Base-by-base conservation (phyloP, 2,329 filamentous ascomycete genomes). In the Fusarium buxicola region DNA sequence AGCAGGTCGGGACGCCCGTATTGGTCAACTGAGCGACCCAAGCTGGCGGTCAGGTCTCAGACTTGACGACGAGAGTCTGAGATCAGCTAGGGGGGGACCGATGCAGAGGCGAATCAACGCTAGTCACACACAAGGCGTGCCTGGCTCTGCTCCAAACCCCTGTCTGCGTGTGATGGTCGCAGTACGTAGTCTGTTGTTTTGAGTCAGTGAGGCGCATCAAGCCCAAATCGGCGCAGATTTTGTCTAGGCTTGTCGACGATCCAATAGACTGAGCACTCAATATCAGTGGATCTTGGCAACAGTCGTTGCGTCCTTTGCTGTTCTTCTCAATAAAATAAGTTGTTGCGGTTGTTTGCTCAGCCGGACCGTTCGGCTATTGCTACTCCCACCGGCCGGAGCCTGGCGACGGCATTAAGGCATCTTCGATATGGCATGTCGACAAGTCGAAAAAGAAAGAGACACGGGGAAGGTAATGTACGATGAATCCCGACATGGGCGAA, bases 161-260 rank as follows among this genome's bases (percentile, higher is more conserved):
- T 52, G 55, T 41, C 34, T 36, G 16, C 27, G 41, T 45, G 45
- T 34, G 35, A 39, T 49, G 56, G 35, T 43, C 47, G 34, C 50
- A 56, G 55, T 40, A 40, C 21, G 49, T 58, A 44, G 48, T 25
- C 35, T 53, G 46, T 38, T 54, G 52, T 39, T 47, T 41, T 41
- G 62, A 65, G 57, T 65, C 61, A 63, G 43, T 30, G 56, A 58
- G 15, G 44, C 45, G 61, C 46, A 61, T 65, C 50, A 49, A 45
- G 39, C 60, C 50, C 40, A 36, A 61, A 15, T 9, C 41, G 50
- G 50, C 48, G 34, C 21, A 40, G 36, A 12, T 25, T 27, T 32
- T 50, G 36, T 24, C 27, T 25, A 52, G 53, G 58, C 47, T 40
- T 28, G 50, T 13, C 8, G 16, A 45, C 36, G 28, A 34, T 48